phyloP scores from a whole-genome alignment of 2,329 filamentous ascomycete species.

The Amauroascus verrucosus region DNA sequence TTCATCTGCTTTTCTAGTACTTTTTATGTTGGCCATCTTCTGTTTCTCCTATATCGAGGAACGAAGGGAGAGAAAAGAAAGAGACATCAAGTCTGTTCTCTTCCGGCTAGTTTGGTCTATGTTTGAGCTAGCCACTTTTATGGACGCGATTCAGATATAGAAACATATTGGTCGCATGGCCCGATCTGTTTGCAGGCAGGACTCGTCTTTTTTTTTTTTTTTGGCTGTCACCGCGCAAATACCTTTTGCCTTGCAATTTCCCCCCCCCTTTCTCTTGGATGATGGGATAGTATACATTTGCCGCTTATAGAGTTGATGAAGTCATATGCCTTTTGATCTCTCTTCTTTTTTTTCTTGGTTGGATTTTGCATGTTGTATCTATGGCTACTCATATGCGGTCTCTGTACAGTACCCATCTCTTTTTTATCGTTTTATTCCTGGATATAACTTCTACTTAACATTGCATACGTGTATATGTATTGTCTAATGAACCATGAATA shows the following conservation, averaged over 20 bases:
- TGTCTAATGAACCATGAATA: conserved; percentile 9
- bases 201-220: neutral
- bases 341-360: neutral
- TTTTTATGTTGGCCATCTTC: neutral
- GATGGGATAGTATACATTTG: neutral
- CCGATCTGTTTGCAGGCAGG: too few relatives aligned
- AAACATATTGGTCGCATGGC: neutral
- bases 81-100: neutral
- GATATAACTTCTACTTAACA: neutral
- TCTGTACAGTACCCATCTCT: conserved; percentile 4
- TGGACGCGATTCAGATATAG: neutral
- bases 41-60: neutral
- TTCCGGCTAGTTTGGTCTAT: neutral
- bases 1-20: neutral
- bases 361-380: neutral
- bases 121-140: neutral
- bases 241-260: too few relatives aligned
- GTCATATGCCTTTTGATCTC: neutral
- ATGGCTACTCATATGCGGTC: neutral
- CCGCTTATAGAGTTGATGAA: conserved; percentile 1
- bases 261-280: neutral
- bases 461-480: conserved; percentile 5
- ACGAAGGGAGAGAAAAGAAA: too few relatives aligned
- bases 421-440: neutral
- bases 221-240: too few relatives aligned